Evolutionary conservation across 352 stramenopile species (phyloP).

Genomic region (Blastocystis hominis): DNA sequence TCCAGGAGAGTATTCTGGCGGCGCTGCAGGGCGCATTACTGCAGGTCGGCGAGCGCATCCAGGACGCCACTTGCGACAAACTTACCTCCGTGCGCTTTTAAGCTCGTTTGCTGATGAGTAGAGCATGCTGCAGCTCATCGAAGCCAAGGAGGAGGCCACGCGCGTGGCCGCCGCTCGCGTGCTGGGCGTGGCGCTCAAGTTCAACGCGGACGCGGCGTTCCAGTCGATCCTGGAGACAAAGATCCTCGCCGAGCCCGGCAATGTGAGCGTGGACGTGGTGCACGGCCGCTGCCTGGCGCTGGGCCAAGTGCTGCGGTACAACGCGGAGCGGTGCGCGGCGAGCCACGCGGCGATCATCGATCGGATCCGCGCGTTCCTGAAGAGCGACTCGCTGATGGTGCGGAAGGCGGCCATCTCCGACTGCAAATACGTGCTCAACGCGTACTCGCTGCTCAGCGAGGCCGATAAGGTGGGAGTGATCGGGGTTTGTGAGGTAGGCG

Average conservation of each 20-base stretch:
- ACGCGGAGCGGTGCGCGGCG: slow-evolving; percentile 2
- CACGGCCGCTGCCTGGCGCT: slow-evolving; percentile 21
- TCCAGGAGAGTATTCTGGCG: slow-evolving; percentile 27
- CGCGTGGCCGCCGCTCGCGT: slow-evolving; percentile 16
- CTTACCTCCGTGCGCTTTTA: neutral
- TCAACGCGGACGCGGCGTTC: slow-evolving; percentile 8
- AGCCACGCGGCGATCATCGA: slow-evolving; percentile 31
- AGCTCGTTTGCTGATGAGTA: neutral
- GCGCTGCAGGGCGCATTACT: neutral
- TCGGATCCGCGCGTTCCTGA: neutral
- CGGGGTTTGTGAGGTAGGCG: neutral
- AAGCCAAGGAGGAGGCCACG: slow-evolving; percentile 11
- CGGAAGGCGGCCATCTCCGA: slow-evolving; percentile 37
- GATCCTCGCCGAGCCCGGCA: neutral
- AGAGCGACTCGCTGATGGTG: slow-evolving; percentile 5
- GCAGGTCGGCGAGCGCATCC: neutral
- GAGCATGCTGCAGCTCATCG: slow-evolving; percentile 35
- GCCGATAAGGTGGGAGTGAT: neutral
- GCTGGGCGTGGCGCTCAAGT: slow-evolving; percentile 16
- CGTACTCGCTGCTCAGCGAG: neutral
- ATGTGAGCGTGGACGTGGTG: neutral
- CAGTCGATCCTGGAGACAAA: neutral
- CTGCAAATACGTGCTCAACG: slow-evolving; percentile 43
- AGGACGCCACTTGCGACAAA: neutral
- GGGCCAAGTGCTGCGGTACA: slow-evolving; percentile 40